Evolutionary conservation across 1,284 basidiomycete species (phyloP).

Genomic region (Phellopilus nigrolimitatus): DNA sequence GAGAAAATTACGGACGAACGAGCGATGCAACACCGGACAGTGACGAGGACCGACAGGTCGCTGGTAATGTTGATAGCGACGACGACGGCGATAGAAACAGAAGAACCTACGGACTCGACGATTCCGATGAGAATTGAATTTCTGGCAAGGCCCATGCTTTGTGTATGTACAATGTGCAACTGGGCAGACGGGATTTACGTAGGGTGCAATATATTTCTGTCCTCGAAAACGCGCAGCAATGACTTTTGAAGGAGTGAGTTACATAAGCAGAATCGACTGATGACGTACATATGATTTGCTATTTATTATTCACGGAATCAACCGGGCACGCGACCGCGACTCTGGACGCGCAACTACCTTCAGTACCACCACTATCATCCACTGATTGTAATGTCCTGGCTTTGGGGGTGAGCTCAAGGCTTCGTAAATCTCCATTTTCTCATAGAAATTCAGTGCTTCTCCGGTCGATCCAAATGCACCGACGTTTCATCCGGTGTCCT

Average conservation of each 20-base stretch:
- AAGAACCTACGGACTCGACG: background rate
- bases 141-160: no score
- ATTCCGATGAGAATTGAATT: background rate
- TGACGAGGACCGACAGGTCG: background rate
- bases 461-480: conserved; percentile 59
- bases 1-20: background rate
- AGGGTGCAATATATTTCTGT: no score
- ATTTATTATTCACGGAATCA: no score
- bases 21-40: background rate
- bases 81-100: background rate
- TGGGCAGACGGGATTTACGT: no score
- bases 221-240: no score
- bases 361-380: background rate
- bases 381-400: conserved; percentile 15
- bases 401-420: conserved; percentile 18
- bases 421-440: conserved; percentile 9
- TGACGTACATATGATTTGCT: no score
- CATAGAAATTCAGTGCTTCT: conserved; percentile 38
- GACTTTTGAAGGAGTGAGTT: no score
- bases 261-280: no score
- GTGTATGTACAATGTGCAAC: no score
- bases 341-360: background rate
- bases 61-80: background rate
- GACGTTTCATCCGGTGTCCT: conserved; percentile 78
- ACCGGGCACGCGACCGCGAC: background rate